Evolutionary conservation across 192 early-diverging fungal species (phyloP).

Genomic region (Gigaspora rosea): DNA sequence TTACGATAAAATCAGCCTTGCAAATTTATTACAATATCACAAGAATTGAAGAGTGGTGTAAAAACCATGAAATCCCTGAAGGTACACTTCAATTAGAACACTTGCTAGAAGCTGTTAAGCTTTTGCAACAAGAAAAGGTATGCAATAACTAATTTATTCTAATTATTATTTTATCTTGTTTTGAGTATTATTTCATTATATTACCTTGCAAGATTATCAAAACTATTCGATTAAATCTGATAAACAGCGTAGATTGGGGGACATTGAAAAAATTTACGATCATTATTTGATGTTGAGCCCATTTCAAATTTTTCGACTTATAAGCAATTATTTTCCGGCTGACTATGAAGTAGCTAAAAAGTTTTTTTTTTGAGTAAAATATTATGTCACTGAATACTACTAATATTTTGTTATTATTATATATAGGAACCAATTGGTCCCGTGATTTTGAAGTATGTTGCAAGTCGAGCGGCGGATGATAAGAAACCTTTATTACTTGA

Average conservation of each 20-base stretch:
- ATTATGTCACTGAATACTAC: not conserved
- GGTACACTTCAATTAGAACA: slow-evolving; percentile 89
- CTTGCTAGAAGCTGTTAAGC: slow-evolving; percentile 93
- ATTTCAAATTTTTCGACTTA: slow-evolving; percentile 95
- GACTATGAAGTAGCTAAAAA: slow-evolving; percentile 84
- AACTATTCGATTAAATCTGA: not conserved
- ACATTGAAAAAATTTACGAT: slow-evolving; percentile 98
- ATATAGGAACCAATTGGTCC: slow-evolving; percentile 73
- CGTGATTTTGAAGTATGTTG: slow-evolving; percentile 87
- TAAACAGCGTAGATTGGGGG: slow-evolving; percentile 59
- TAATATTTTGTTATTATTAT: not conserved
- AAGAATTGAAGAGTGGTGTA: slow-evolving; percentile 98
- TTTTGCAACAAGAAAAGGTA: slow-evolving; percentile 93
- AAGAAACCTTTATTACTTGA: slow-evolving; percentile 91
- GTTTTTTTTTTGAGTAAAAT: slow-evolving; percentile 20
- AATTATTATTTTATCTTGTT: not conserved
- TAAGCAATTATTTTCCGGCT: slow-evolving; percentile 91
- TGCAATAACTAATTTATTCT: no score
- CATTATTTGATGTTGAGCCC: slow-evolving; percentile 96
- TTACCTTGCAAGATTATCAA: no score
- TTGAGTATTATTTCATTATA: no score
- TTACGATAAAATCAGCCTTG: slow-evolving; percentile 56
- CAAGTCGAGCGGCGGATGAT: slow-evolving; percentile 80
- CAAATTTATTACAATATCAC: slow-evolving; percentile 99
- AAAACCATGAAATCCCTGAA: slow-evolving; percentile 91